Base-by-base conservation (phyloP, 2,329 filamentous ascomycete species). In the Apiospora sp. region DNA sequence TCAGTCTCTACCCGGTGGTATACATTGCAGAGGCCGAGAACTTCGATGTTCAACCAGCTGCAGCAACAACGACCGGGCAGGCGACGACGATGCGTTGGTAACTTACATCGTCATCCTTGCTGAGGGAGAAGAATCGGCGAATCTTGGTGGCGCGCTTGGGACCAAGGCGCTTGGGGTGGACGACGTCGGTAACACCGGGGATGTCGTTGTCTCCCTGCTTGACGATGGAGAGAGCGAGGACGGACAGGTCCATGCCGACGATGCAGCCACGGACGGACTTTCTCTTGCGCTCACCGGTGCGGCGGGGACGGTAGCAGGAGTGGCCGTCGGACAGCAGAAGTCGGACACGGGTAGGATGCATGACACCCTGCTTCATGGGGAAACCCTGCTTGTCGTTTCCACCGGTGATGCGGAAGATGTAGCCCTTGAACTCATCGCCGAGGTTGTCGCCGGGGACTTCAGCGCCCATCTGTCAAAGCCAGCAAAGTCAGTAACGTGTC, bases 381-480 rank as follows among this genome's bases (percentile, higher is more conserved):
- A 99, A 99, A 90, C 96, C 96, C 91, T 99, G 97, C 94, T 99
- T 99, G 94, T 99, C 96, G 93, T 99, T 99, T 85, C 97, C 96
- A 84, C 96, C 97, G 83, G 96, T 99, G 90, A 99, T 98, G 86
- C 92, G 93, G 93, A 99, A 95, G 90, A 99, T 92, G 91, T 99
- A 99, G 87, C 96, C 96, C 92, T 98, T 98, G 94, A 97, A 99
- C 89, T 99, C 96, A 85, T 98, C 95, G 84, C 96, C 96, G 83
- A 99, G 91, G 84, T 92, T 93, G 89, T 99, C 97, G 83, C 93
- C 96, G 81, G 93, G 88, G 81, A 99, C 94, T 89, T 98, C 94
- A 83, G 92, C 91, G 84, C 94, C 94, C 94, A 96, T 96, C 89
- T 92, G 83, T 77, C 79, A 77, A 72, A 34, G 58, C 41, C 75